A percentile compares a stretch with the other conserved stretches of the same genome.
phyloP scores from a whole-genome alignment of 139 green algal genomes.

The Dunaliella primolecta region DNA sequence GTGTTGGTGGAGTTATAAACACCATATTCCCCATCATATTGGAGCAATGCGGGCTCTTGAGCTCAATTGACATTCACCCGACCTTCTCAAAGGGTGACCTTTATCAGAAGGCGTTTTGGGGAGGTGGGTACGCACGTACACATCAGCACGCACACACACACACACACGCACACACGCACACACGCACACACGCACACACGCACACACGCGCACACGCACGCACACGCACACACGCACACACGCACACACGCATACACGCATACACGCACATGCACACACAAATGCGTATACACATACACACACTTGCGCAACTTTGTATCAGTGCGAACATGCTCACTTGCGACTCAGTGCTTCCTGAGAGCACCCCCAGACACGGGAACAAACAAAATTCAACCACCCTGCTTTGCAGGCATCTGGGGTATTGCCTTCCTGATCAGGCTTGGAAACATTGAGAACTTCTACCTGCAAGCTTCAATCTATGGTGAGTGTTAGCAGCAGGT shows the following conservation, averaged over 20 bases:
- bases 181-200: neutral
- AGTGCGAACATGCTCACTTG: neutral
- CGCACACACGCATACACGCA: neutral
- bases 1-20: neutral
- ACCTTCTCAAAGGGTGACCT: neutral
- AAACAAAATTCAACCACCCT: neutral
- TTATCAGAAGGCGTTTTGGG: neutral
- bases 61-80: too few species aligned
- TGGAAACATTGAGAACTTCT: neutral
- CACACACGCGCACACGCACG: neutral
- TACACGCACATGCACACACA: neutral
- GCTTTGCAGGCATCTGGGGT: neutral
- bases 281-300: neutral
- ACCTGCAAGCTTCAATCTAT: neutral
- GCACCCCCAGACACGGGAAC: neutral
- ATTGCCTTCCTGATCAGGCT: neutral
- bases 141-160: neutral
- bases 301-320: neutral
- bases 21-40: neutral
- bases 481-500: too few species aligned
- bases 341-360: neutral
- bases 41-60: too few species aligned
- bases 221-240: neutral
- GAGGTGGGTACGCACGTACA: neutral
- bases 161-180: neutral